These are phyloP conservation scores for Eucalyptus victrix DNA, from an alignment of 345 rosid species.

Conservation along the genomic window DNA sequence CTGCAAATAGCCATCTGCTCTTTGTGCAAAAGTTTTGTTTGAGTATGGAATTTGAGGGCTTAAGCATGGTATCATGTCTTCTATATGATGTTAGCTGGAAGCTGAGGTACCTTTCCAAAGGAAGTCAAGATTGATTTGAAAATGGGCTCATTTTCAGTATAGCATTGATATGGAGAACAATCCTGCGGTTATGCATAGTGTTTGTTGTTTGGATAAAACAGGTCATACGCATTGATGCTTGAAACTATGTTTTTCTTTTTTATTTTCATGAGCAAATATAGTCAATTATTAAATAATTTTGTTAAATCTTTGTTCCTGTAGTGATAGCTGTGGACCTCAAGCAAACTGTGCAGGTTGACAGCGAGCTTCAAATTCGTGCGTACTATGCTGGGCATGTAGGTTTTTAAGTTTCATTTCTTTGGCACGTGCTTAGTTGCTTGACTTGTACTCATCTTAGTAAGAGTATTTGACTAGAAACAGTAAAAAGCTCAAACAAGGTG, in stretches of 20 bases:
- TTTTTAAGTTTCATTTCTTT: background rate
- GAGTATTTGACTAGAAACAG: background rate
- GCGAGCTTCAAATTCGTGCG: slow-evolving; percentile 85
- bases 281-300: background rate
- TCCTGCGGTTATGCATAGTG: background rate
- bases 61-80: background rate
- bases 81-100: background rate
- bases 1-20: background rate
- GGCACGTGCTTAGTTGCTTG: background rate
- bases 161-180: background rate
- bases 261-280: background rate
- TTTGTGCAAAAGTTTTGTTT: background rate
- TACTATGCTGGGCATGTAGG: slow-evolving; percentile 98
- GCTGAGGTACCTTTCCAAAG: background rate
- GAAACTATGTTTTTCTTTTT: background rate
- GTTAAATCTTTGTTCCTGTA: slow-evolving; percentile 8
- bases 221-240: background rate
- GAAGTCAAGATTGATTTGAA: background rate
- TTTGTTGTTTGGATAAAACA: background rate
- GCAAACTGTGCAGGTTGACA: slow-evolving; percentile 86
- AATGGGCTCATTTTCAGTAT: background rate
- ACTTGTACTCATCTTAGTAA: background rate
- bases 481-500: background rate
- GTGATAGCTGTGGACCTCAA: slow-evolving; percentile 84
- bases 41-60: background rate